Percentiles rank a stretch among this genome's conserved stretches.
These are phyloP conservation scores for Penicillium palitans DNA, from an alignment of 2,329 filamentous ascomycete species.

Conservation along the genomic window DNA sequence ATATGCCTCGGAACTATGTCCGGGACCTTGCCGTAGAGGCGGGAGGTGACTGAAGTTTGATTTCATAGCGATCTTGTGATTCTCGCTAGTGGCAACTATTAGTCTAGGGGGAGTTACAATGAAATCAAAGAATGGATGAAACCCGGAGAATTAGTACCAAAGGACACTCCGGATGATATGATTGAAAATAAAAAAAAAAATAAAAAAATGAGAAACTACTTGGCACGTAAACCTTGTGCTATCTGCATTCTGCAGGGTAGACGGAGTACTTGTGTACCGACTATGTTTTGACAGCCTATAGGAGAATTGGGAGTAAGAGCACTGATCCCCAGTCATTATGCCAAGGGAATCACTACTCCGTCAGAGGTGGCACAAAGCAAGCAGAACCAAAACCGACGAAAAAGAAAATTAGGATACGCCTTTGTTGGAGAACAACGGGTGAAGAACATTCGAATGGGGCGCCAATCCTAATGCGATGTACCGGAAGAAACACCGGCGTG, in stretches of 20 bases:
- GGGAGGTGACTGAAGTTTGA: constrained; percentile 6
- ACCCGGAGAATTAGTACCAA: neutral
- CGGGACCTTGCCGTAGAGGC: neutral
- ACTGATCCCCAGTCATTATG: neutral
- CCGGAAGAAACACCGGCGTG: constrained; percentile 10
- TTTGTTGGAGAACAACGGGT: neutral
- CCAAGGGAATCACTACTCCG: neutral
- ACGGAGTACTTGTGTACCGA: neutral
- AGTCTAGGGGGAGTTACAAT: neutral
- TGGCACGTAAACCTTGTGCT: neutral
- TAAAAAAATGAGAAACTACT: neutral
- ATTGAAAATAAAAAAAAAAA: neutral
- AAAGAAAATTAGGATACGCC: neutral
- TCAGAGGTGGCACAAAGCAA: neutral
- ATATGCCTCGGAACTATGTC: neutral
- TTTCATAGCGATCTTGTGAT: constrained; percentile 1
- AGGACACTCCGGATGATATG: neutral
- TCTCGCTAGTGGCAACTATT: constrained; percentile 1
- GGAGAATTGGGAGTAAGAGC: neutral
- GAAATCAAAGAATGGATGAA: neutral
- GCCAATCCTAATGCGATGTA: neutral
- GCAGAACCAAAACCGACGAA: neutral
- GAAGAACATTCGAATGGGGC: neutral
- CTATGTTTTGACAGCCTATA: neutral
- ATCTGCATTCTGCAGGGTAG: neutral